Conservation (phyloP, 148 eudicot genomes). For the Amaranthus hypochondriacus region DNA sequence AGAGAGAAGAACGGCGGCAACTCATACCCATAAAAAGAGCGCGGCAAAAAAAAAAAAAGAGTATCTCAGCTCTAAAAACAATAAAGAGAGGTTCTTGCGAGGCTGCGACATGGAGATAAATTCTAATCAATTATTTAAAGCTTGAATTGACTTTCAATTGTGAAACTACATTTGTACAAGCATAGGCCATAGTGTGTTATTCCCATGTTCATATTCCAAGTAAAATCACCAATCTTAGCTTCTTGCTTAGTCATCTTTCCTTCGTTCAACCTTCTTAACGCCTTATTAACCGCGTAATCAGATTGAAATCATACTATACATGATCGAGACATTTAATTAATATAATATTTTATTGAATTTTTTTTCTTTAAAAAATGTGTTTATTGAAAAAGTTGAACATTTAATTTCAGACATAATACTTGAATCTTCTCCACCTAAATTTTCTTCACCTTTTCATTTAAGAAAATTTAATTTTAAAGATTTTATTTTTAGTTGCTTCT, state of each 20-base stretch:
- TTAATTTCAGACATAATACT: background rate
- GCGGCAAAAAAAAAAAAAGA: no score
- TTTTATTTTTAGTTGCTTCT: no score
- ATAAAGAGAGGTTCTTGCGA: background rate
- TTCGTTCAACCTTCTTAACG: constrained; percentile 8
- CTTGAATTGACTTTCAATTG: background rate
- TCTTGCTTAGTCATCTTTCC: background rate
- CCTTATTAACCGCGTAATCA: background rate
- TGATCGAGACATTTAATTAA: constrained; percentile 1
- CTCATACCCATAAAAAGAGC: no score
- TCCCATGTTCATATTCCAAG: background rate
- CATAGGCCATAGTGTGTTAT: background rate
- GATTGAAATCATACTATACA: constrained; percentile 11
- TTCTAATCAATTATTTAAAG: background rate
- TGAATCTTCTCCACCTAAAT: background rate
- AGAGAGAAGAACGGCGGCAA: no score
- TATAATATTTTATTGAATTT: background rate
- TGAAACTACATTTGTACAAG: background rate
- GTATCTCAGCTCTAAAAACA: no score
- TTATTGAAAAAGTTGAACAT: background rate
- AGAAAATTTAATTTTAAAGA: no score
- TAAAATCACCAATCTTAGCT: background rate
- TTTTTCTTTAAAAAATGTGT: background rate
- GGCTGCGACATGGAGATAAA: background rate
- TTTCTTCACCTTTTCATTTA: no score